These are phyloP conservation scores for Botrytis squamosa DNA, from an alignment of 2,329 filamentous ascomycete genomes.

Conservation along the genomic window DNA sequence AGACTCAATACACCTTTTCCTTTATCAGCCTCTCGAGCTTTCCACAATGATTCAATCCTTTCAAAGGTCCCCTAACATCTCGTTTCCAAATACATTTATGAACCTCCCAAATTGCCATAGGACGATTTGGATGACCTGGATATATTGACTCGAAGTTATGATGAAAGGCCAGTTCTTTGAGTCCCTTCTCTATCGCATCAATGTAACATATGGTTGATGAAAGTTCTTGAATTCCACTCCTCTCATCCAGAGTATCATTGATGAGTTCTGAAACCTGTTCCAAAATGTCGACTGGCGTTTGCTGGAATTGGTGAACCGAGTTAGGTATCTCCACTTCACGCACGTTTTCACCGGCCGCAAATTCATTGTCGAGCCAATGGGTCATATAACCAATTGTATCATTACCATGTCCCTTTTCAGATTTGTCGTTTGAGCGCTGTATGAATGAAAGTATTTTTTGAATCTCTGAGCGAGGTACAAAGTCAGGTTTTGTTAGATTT, in stretches of 20 bases:
- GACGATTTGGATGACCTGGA: neutral
- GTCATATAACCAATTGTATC: neutral
- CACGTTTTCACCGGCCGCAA: neutral
- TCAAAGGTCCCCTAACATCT: neutral
- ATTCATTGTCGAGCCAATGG: neutral
- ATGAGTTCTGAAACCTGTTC: neutral
- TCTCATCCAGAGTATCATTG: neutral
- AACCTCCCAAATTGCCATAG: neutral
- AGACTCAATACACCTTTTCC: neutral
- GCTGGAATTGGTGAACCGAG: neutral
- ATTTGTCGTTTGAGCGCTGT: neutral
- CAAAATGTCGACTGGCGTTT: neutral
- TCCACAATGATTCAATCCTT: neutral
- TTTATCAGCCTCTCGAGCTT: neutral
- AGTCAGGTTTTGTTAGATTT: neutral
- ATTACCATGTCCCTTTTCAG: no score
- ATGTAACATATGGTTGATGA: neutral
- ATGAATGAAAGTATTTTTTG: neutral
- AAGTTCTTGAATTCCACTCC: no score
- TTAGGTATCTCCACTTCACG: neutral
- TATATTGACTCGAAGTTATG: neutral
- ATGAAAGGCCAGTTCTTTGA: neutral
- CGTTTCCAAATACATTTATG: neutral
- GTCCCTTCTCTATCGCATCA: neutral
- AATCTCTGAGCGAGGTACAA: neutral